Base-by-base conservation (phyloP, 1,139 yeast genomes). In the Hansenula lynferdii region DNA sequence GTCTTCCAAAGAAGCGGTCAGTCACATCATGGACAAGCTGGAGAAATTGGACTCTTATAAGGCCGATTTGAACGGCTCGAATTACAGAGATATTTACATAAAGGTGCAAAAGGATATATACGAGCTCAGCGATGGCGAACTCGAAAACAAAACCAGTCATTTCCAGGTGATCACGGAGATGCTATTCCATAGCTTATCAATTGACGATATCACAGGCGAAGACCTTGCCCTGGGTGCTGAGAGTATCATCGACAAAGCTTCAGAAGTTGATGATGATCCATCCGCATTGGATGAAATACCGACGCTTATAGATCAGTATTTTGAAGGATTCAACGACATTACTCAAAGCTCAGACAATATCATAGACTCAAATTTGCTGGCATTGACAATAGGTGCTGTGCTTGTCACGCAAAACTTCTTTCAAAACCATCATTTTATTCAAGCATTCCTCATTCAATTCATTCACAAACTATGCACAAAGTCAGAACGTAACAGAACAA, bases 311-410 rank as follows among this genome's bases (percentile, higher is more conserved):
- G 34, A 26, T 23, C 30, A 37, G 9, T 28, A 28, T 8, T 22
- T 37, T 10, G 40, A 34, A 6, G 19, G 16, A 4, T 30, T 36
- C 31, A 33, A 8, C 12, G 32, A 26, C 6, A 15, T 36, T 3
- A 3, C 22, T 6, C 31, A 39, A 27, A 31, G 31, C 17, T 6
- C 24, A 7, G 22, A 28, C 9, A 37, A 36, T 19, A 21, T 38
- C 5, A 8, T 11, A 12, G 26, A 31, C 16, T 7, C 10, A 7
- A 21, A 21, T 4, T 10, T 19, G 4, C 4, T 21, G 2, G 9
- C 9, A 3, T 5, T 30, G n/a, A 16, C 18, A 3, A 4, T 30
- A 5, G 25, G 20, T 5, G 25, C 11, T 15, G 12, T 22, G n/a
- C 3, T 8, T 14, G 18, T 19, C n/a, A 14, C 6, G 12, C 17